Percentiles rank a stretch among this genome's conserved stretches.
Evolutionary conservation across 2,329 filamentous ascomycete genomes (phyloP).

Genomic region (Endoconidiophora laricicola): DNA sequence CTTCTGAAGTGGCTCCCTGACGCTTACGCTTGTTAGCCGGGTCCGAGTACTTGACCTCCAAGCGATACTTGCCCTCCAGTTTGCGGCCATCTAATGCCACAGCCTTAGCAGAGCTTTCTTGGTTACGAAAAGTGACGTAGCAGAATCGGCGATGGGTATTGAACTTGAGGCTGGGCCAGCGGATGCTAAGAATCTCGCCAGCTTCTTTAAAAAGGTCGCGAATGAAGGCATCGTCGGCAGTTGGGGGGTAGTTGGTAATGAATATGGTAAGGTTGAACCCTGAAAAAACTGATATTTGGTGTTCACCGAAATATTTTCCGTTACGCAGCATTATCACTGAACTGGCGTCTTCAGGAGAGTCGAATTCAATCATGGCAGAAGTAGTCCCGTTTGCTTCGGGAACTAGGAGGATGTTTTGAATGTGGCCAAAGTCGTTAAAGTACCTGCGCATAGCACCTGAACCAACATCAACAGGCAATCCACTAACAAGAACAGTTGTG

Average conservation of each 20-base stretch:
- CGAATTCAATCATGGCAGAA: slow-evolving; percentile 73
- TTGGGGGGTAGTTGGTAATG: slow-evolving; percentile 75
- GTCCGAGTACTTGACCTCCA: slow-evolving; percentile 72
- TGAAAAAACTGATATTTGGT: slow-evolving; percentile 55
- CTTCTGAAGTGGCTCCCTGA: slow-evolving; percentile 67
- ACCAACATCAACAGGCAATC: slow-evolving; percentile 53
- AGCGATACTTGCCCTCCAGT: slow-evolving; percentile 49
- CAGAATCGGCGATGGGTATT: slow-evolving; percentile 85
- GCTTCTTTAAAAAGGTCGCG: slow-evolving; percentile 53
- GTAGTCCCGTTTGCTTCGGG: slow-evolving; percentile 44
- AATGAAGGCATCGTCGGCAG: slow-evolving; percentile 55
- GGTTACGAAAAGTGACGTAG: slow-evolving; percentile 74
- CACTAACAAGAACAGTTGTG: slow-evolving; percentile 64
- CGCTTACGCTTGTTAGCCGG: slow-evolving; percentile 63
- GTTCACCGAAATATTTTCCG: slow-evolving; percentile 59
- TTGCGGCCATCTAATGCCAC: slow-evolving; percentile 51
- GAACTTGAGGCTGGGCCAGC: slow-evolving; percentile 81
- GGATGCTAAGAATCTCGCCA: slow-evolving; percentile 69
- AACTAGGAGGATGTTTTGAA: slow-evolving; percentile 59
- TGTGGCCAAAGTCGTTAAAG: slow-evolving; percentile 76
- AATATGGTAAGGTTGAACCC: slow-evolving; percentile 71
- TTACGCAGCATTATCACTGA: slow-evolving; percentile 72
- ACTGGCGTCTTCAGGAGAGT: slow-evolving; percentile 59
- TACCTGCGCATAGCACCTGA: slow-evolving; percentile 69
- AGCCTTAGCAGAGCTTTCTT: slow-evolving; percentile 52